A percentile compares a stretch with the other conserved stretches of the same genome.
Conservation (phyloP, 2,329 filamentous ascomycete species). For the Aspergillus pseudoglaucus region DNA sequence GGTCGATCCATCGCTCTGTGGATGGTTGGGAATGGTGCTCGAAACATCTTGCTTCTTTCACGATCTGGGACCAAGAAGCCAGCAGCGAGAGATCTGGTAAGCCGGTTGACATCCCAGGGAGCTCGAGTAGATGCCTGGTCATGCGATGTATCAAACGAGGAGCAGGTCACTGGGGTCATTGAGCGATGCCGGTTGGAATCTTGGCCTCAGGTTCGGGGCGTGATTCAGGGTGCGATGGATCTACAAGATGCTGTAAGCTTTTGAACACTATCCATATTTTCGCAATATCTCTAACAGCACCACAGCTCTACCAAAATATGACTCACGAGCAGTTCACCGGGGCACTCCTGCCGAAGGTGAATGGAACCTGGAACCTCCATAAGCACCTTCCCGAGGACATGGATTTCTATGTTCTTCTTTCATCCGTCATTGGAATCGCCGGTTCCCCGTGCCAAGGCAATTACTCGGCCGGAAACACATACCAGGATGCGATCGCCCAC, state of each 20-base stretch:
- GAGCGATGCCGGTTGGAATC: conserved; percentile 3
- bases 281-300: background rate
- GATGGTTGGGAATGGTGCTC: conserved; percentile 25
- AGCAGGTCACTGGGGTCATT: conserved; percentile 8
- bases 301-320: conserved; percentile 34
- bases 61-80: conserved; percentile 2
- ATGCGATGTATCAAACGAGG: conserved; percentile 20
- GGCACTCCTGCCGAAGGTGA: conserved; percentile 35
- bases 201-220: conserved; percentile 23
- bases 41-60: conserved; percentile 21
- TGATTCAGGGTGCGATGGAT: conserved; percentile 26
- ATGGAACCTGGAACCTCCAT: conserved; percentile 33
- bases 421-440: conserved; percentile 37
- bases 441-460: conserved; percentile 44
- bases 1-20: conserved; percentile 21
- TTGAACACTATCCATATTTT: background rate
- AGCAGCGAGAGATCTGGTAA: conserved; percentile 9
- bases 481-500: conserved; percentile 31
- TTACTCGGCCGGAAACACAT: conserved; percentile 36
- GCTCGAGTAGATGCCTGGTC: conserved; percentile 9
- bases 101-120: conserved; percentile 10
- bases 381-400: conserved; percentile 21
- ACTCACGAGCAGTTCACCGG: conserved; percentile 32
- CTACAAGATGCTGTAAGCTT: conserved; percentile 6
- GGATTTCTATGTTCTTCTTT: conserved; percentile 40